Evolutionary conservation across 805 yeast genomes (phyloP), one percentile per base, ranked within the genome.

Genomic region (Saccharomycopsis fodiens): DNA sequence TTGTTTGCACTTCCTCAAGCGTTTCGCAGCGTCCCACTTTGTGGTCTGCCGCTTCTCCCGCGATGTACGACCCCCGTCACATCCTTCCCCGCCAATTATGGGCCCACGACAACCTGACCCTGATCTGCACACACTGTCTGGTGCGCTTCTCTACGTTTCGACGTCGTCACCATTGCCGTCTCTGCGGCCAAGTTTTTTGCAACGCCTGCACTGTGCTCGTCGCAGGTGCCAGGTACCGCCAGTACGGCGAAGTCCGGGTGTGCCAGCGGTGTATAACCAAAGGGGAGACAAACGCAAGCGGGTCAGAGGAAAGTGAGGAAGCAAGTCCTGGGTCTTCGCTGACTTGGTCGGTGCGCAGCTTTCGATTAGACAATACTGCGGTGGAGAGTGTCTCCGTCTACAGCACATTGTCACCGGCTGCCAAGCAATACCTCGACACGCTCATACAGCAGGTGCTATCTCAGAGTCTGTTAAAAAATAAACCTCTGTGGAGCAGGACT

Each of bases 161-260:
- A 59, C 70, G 98, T 54, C 84, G 85, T 53, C 98, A 91, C 59
- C 98, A 91, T 62, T 91, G 98, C 58, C 69, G 98, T 43, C 80
- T 91, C 31, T 91, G 98, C 64, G 98, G 98, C 2, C 96, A 89
- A 61, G 89, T 91, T 41, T 91, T 89, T 59, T 91, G 98, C 62
- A 73, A 83, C 38, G 70, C 73, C 7, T 91, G 98, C 61, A 86
- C 96, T 0, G 65, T 75, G 2, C 74, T 87, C 56, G 65, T 86
- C 55, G 57, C 83, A 49, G 86, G 93, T 40, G 73, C 76, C 42
- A 70, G 70, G 60, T 70, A 85, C 68, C 73, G 79, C 34, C 68
- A 73, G 54, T 69, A 69, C 21, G 94, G 89, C 17, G 80, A 73
- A 57, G 73, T 83, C 72, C 66, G 95, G 47, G 86, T 83, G 1